Percentiles rank a stretch among this genome's conserved stretches.
Evolutionary conservation across 768 basidiomycete genomes (phyloP).

Genomic region (Serendipita sp.): DNA sequence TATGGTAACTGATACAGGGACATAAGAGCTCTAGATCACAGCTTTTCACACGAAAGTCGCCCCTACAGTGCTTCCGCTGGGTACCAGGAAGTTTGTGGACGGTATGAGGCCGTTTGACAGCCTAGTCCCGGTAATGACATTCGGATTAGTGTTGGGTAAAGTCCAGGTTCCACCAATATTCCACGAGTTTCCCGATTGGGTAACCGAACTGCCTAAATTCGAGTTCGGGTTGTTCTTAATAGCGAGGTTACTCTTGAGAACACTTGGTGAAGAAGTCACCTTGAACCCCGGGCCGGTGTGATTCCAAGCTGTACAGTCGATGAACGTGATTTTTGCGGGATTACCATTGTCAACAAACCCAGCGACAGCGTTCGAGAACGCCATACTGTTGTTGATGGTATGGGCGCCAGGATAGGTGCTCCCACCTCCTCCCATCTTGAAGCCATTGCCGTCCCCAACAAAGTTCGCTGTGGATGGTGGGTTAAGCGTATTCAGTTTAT

Average conservation of each 20-base stretch:
- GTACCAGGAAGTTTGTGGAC: background rate
- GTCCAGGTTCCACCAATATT: slow-evolving; percentile 6
- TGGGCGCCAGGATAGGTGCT: background rate
- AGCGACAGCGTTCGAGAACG: slow-evolving; percentile 7
- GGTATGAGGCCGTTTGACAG: background rate
- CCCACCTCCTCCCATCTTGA: background rate
- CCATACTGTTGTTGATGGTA: slow-evolving; percentile 8
- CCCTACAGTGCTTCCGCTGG: background rate
- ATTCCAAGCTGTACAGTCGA: slow-evolving; percentile 8
- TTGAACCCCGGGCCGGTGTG: slow-evolving; percentile 7
- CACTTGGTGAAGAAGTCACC: background rate
- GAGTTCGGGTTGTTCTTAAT: slow-evolving; percentile 7
- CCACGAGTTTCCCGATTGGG: slow-evolving; percentile 9
- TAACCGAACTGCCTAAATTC: slow-evolving; percentile 4
- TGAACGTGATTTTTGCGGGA: background rate
- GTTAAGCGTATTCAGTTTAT: background rate
- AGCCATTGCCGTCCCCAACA: background rate
- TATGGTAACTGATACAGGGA: no score
- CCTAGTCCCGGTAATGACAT: background rate
- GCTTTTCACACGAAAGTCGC: background rate
- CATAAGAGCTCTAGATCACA: no score
- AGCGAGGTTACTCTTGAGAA: slow-evolving; percentile 3
- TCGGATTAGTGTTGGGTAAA: background rate
- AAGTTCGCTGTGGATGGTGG: background rate
- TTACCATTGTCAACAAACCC: slow-evolving; percentile 8